Evolutionary conservation across 768 basidiomycete species (phyloP), one percentile per base, ranked within the genome.

Genomic region (Exidia glandulosa): DNA sequence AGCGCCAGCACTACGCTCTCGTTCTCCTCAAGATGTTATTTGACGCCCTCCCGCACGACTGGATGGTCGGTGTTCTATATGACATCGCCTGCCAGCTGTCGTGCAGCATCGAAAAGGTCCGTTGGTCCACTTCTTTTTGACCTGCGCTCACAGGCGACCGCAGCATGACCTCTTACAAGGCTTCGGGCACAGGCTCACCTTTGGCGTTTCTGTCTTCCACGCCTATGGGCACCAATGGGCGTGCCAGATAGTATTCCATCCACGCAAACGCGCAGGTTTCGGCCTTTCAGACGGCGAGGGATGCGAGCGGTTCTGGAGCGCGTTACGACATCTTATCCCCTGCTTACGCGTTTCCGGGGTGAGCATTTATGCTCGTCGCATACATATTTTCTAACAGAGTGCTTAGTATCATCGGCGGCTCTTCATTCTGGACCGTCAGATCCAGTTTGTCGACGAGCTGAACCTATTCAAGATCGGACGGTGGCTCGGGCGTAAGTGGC

Each of bases 141-240:
- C 25, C 37, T 7, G 13, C 25, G 13, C 30, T 54, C 29, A 30
- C 13, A 33, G 19, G 37, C 27, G 55, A 30, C 7, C 55, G 37
- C 33, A 60, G 55, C 33, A 41, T 48, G 37, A 37, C 30, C 48
- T 56, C 27, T 12, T 60, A 7, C 55, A 54, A 4, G n/a, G 4
- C 19, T 45, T 45, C 19, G 30, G 32, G 25, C 34, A 32, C 9
- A 32, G 60, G 14, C 27, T 60, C 12, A 19, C 23, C 32, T 56
- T 29, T 32, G 54, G 55, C n/a, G 56, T 60, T 3, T 56, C 34
- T 27, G 55, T 60, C 16, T 56, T 60, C 25, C 60, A 60, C 47
- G 47, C 60, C 2, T 60, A 60, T 27, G 56, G 60, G 2, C 60
- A 60, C 37, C 60, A 60, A 34, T 60, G 60, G 60, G 55, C 55